Conservation (phyloP, 345 rosid genomes). For the Atalantia buxifolia region DNA sequence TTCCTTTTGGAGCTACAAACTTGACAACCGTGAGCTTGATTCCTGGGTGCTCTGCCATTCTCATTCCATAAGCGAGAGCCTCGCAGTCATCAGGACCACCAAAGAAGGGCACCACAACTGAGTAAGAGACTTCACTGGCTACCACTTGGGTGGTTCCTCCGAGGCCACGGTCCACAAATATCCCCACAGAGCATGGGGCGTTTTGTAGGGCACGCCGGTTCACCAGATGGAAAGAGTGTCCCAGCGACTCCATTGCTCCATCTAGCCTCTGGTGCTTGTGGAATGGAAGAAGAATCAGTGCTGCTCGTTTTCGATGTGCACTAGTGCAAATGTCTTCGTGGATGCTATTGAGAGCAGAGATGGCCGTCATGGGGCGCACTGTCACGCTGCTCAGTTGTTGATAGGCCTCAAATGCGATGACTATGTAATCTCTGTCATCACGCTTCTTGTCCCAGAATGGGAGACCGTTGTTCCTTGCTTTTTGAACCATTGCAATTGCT, state of each 20-base stretch:
- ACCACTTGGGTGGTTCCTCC: slow-evolving; percentile 65
- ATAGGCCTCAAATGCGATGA: slow-evolving; percentile 64
- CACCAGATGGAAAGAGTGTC: slow-evolving; percentile 43
- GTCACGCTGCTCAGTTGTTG: slow-evolving; percentile 60
- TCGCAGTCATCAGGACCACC: slow-evolving; percentile 56
- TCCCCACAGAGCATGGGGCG: slow-evolving; percentile 73
- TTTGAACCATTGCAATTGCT: slow-evolving; percentile 74
- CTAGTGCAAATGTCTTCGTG: slow-evolving; percentile 64
- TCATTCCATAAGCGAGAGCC: slow-evolving; percentile 51
- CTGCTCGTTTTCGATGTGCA: slow-evolving; percentile 54
- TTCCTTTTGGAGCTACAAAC: slow-evolving; percentile 24
- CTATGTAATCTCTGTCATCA: slow-evolving; percentile 45
- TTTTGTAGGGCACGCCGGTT: slow-evolving; percentile 43
- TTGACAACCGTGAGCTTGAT: slow-evolving; percentile 42
- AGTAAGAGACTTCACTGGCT: slow-evolving; percentile 56
- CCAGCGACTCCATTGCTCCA: slow-evolving; percentile 60
- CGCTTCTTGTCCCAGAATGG: slow-evolving; percentile 63
- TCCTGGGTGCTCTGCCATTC: slow-evolving; percentile 70
- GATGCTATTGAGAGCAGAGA: slow-evolving; percentile 50
- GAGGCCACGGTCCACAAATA: slow-evolving; percentile 70
- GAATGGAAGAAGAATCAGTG: slow-evolving; percentile 60
- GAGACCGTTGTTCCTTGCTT: slow-evolving; percentile 63
- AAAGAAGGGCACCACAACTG: slow-evolving; percentile 34
- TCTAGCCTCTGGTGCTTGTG: slow-evolving; percentile 64
- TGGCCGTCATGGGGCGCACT: slow-evolving; percentile 79